Percentiles rank a stretch among this genome's conserved stretches.
Evolutionary conservation across 345 rosid genomes (phyloP).

Genomic region (Linum usitatissimum): DNA sequence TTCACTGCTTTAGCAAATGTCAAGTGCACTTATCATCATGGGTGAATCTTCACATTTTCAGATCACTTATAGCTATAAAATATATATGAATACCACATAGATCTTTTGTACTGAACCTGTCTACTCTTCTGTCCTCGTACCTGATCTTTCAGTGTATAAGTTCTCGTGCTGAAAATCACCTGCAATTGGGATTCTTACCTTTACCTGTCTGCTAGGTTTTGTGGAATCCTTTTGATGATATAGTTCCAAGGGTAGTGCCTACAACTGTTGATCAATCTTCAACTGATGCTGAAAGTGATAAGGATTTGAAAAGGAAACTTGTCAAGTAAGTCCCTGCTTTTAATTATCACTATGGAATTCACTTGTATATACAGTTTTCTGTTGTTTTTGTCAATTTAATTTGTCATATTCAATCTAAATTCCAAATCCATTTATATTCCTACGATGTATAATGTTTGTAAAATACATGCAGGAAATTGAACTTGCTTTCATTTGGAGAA

Average conservation of each 20-base stretch:
- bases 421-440: not conserved
- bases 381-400: too few relatives aligned
- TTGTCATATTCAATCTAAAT: too few relatives aligned
- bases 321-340: conserved; percentile 49
- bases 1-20: not conserved
- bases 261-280: conserved; percentile 26
- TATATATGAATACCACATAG: not conserved
- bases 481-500: conserved; percentile 90
- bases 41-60: not conserved
- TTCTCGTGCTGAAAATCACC: not conserved
- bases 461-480: conserved; percentile 52
- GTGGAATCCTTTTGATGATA: conserved; percentile 96
- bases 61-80: not conserved
- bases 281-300: conserved; percentile 32
- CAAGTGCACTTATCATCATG: not conserved
- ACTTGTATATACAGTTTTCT: too few relatives aligned
- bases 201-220: conserved; percentile 40
- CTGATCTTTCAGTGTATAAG: not conserved
- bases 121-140: not conserved
- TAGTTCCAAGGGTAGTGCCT: conserved; percentile 48
- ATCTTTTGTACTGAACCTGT: not conserved
- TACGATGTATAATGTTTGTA: not conserved
- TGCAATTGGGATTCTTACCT: not conserved
- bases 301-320: conserved; percentile 53
- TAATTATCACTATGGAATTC: too few relatives aligned